Percentiles rank a stretch among this genome's conserved stretches.
Evolutionary conservation across 2,329 filamentous ascomycete species (phyloP).

Genomic region (Aspergillus piperis): DNA sequence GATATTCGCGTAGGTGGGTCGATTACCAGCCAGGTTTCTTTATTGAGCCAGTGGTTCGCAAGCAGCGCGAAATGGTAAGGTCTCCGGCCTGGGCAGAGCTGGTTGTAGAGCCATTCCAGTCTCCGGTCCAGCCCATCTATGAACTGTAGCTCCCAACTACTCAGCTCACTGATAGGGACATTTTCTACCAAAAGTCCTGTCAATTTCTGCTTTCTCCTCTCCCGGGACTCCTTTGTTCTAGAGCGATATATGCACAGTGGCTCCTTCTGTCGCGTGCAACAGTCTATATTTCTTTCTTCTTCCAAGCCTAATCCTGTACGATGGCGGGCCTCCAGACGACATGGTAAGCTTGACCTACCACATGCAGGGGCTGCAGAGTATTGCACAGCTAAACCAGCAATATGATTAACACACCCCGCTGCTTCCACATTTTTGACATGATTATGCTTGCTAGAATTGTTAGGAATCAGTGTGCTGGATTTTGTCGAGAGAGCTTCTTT

Average conservation of each 20-base stretch:
- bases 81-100: constrained; percentile 42
- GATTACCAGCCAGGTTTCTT: constrained; percentile 41
- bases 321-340: too few species aligned
- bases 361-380: background rate
- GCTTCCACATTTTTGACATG: background rate
- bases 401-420: too few species aligned
- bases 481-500: background rate
- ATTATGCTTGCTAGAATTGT: background rate
- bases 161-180: constrained; percentile 21
- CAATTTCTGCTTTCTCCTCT: background rate
- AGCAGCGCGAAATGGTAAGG: constrained; percentile 44
- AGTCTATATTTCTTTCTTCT: too few species aligned
- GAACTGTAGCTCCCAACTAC: constrained; percentile 40
- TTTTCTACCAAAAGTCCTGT: background rate
- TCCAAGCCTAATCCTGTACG: background rate
- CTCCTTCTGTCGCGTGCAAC: background rate
- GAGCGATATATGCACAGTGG: background rate
- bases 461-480: background rate
- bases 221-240: background rate
- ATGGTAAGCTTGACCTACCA: background rate
- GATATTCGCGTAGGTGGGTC: constrained; percentile 42
- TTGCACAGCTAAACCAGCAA: background rate
- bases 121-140: constrained; percentile 39
- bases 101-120: constrained; percentile 41
- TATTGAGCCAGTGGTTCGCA: constrained; percentile 47